These are phyloP conservation scores for Schizothecium vesticola DNA, from an alignment of 495 filamentous ascomycete species.

Conservation along the genomic window DNA sequence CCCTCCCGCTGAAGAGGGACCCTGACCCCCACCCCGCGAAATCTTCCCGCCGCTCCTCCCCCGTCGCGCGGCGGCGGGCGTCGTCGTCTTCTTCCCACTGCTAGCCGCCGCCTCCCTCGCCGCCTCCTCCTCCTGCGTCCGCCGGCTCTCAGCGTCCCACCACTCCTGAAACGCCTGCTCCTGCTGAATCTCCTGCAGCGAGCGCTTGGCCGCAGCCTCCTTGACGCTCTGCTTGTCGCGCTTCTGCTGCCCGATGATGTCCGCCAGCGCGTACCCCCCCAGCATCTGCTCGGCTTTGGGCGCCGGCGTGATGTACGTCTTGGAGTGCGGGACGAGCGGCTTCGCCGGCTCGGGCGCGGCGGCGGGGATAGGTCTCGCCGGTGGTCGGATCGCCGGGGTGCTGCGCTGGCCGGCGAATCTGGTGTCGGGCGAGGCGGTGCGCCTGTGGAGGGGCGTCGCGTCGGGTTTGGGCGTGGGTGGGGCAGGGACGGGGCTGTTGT, in stretches of 20 bases:
- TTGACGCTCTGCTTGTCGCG: slow-evolving; percentile 75
- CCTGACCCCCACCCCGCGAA: not conserved
- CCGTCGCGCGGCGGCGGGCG: slow-evolving; percentile 25
- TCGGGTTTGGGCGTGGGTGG: slow-evolving; percentile 36
- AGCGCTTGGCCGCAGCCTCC: slow-evolving; percentile 80
- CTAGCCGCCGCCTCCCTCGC: slow-evolving; percentile 39
- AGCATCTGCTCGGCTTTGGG: slow-evolving; percentile 47
- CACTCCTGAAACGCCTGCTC: slow-evolving; percentile 97
- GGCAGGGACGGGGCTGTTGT: slow-evolving; percentile 42
- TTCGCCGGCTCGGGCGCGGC: not conserved
- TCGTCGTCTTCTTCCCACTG: slow-evolving; percentile 20
- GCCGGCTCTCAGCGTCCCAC: slow-evolving; percentile 89
- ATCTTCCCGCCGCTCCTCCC: slow-evolving; percentile 23
- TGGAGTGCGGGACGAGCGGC: slow-evolving; percentile 44
- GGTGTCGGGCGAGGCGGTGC: slow-evolving; percentile 52
- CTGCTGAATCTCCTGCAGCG: slow-evolving; percentile 85
- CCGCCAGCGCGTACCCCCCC: slow-evolving; percentile 68
- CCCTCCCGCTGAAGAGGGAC: not conserved
- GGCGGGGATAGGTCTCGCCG: not conserved
- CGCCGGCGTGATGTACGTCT: slow-evolving; percentile 41
- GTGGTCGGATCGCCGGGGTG: slow-evolving; percentile 3
- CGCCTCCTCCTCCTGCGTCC: slow-evolving; percentile 55
- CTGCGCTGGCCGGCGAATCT: slow-evolving; percentile 47
- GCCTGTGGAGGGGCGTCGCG: slow-evolving; percentile 31
- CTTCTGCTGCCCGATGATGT: slow-evolving; percentile 83